Evolutionary conservation across 2,329 filamentous ascomycete genomes (phyloP), one percentile per base, ranked within the genome.

Genomic region (Epicoccum sorghinum): DNA sequence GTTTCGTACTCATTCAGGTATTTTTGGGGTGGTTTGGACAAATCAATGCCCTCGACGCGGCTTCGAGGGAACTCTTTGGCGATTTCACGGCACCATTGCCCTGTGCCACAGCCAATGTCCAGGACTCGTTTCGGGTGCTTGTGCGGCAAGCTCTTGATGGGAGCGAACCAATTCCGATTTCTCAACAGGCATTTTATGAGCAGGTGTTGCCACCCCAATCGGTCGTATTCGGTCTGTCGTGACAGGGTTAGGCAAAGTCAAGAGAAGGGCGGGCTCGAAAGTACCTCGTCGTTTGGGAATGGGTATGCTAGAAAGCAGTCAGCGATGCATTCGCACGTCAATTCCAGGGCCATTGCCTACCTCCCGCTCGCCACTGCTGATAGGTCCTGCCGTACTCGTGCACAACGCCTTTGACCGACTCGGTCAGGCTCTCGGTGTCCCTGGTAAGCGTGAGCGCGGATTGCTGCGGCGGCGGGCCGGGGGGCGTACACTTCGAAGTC

Each of bases 61-160:
- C 67, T 62, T 27, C 61, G 61, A 25, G 71, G 70, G 46, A 72
- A 76, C 40, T 68, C 53, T 24, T 69, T 67, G 23, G 68, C 75
- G 76, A 78, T 76, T 44, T 77, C 72, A 38, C 73, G 68, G 13
- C 74, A 74, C 76, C 76, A 78, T 52, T 67, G 71, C 4, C 76
- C 76, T 4, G 74, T 77, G 24, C 76, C 76, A 7, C 74, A 77
- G 33, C 76, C 76, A 53, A 78, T 75, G 57, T 78, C 76, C 22
- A 78, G 58, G 43, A 78, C 71, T 40, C 64, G 70, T 33, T 64
- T 65, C 4, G 76, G 75, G 18, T 57, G 55, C 45, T 60, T 66
- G 37, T 74, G 52, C 8, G 76, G 76, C 30, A 55, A 41, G 29
- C 54, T 51, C 22, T 64, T 62, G 49, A 76, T 50, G 8, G 76